Evolutionary conservation across 345 rosid species (phyloP).

Genomic region (Acer negundo): DNA sequence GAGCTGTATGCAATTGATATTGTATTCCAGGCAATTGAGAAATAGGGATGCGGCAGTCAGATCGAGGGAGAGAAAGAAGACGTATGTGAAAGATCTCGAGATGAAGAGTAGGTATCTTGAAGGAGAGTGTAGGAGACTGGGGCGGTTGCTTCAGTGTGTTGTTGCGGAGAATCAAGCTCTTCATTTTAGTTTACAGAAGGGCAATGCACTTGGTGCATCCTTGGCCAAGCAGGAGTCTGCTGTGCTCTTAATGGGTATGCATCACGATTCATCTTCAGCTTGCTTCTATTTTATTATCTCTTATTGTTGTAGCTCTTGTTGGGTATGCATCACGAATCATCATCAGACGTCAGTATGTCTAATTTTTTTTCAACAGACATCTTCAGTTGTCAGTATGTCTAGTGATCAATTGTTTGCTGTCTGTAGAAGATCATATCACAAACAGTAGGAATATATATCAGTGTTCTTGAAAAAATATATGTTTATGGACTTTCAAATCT

Average conservation of each 20-base stretch:
- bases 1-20: constrained; percentile 1
- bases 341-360: no score
- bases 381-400: no score
- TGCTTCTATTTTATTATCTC: not conserved
- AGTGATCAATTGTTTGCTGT: no score
- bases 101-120: constrained; percentile 78
- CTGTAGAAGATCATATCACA: no score
- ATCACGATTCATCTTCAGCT: constrained; percentile 2
- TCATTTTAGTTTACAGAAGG: constrained; percentile 55
- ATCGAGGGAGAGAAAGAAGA: constrained; percentile 92
- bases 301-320: not conserved
- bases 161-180: constrained; percentile 81
- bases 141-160: constrained; percentile 70
- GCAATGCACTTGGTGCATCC: constrained; percentile 55
- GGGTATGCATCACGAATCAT: no score
- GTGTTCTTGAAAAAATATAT: no score
- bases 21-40: constrained; percentile 67
- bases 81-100: constrained; percentile 72
- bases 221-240: constrained; percentile 99
- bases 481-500: no score
- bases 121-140: constrained; percentile 79
- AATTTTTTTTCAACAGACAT: no score
- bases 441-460: no score
- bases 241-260: constrained; percentile 94
- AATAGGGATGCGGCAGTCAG: constrained; percentile 86